Percentiles rank a stretch among this genome's conserved stretches.
Evolutionary conservation across 1,284 basidiomycete species (phyloP).

Genomic region (Irpex sp.): DNA sequence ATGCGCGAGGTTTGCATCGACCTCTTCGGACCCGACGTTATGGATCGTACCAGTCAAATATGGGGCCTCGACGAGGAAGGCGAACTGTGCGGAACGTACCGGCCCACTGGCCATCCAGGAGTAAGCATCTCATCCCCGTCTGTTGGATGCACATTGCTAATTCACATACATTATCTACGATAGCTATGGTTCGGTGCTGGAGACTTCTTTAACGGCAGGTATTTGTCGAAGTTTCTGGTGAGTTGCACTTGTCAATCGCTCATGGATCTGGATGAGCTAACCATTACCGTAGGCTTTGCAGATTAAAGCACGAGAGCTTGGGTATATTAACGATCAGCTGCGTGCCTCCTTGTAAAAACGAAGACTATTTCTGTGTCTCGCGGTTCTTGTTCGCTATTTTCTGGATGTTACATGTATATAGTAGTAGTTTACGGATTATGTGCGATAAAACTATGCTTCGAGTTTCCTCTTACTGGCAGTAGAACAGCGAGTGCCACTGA

Average conservation of each 20-base stretch:
- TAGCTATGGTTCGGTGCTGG: conserved; percentile 32
- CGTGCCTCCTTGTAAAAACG: background rate
- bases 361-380: background rate
- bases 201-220: conserved; percentile 25
- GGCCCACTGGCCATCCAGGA: conserved; percentile 31
- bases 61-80: conserved; percentile 58
- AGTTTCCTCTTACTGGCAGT: too few relatives aligned
- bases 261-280: too few relatives aligned
- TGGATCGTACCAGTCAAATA: conserved; percentile 37
- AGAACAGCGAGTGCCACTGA: too few relatives aligned
- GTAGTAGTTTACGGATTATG: too few relatives aligned
- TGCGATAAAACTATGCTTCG: too few relatives aligned
- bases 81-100: conserved; percentile 40
- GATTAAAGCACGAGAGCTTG: conserved; percentile 3
- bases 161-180: background rate
- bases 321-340: background rate
- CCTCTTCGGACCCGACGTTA: conserved; percentile 45
- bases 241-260: background rate
- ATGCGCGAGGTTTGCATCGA: conserved; percentile 32
- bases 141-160: background rate
- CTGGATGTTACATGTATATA: too few relatives aligned
- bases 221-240: conserved; percentile 30
- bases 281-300: background rate
- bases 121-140: conserved; percentile 6
- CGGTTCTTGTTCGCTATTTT: background rate